Percentiles rank a stretch among this genome's conserved stretches.
phyloP scores from a whole-genome alignment of 2,329 filamentous ascomycete genomes.

The Lachnellula arida region DNA sequence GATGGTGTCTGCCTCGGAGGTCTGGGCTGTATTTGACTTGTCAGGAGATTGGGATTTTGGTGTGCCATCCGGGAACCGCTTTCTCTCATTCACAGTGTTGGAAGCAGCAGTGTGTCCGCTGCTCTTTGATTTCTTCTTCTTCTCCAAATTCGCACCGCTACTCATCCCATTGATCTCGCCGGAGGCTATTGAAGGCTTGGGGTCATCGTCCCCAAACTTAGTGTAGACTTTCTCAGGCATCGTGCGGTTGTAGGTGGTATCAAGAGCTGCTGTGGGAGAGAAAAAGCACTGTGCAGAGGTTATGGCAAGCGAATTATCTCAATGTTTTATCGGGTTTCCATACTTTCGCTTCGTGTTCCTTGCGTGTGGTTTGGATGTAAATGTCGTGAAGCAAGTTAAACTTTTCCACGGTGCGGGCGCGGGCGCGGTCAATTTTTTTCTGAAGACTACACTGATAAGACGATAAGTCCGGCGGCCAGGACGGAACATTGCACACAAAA shows the following conservation, averaged over 20 bases:
- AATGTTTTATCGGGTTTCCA: no score
- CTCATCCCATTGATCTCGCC: background rate
- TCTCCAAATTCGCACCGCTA: background rate
- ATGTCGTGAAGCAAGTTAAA: no score
- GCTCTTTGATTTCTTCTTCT: background rate
- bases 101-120: background rate
- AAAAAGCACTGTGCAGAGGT: background rate
- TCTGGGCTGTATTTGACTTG: background rate
- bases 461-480: background rate
- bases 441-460: background rate
- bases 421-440: background rate
- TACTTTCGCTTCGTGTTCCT: no score
- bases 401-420: background rate
- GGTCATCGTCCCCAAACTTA: constrained; percentile 33
- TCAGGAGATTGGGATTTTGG: constrained; percentile 18
- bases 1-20: background rate
- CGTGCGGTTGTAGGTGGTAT: constrained; percentile 6
- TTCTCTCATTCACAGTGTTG: constrained; percentile 1
- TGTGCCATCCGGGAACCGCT: constrained; percentile 20
- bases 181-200: constrained; percentile 1
- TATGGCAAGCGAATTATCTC: background rate
- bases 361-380: no score
- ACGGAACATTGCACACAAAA: background rate
- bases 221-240: constrained; percentile 41
- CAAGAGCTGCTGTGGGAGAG: background rate